Evolutionary conservation across 352 stramenopile genomes (phyloP).

Genomic region (Phytophthora multivora): DNA sequence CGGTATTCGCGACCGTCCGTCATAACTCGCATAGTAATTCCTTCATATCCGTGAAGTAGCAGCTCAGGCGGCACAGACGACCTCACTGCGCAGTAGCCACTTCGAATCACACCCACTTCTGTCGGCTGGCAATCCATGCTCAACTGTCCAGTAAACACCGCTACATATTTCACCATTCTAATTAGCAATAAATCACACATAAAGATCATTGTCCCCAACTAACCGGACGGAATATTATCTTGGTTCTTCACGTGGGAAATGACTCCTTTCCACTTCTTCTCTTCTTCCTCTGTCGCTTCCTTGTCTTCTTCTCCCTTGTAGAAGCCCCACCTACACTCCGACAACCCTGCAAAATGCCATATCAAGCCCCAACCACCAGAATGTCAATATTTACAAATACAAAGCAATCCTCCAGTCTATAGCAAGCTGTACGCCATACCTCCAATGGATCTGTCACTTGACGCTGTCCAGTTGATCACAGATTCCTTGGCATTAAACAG

Average conservation of each 20-base stretch:
- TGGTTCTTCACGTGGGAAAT: conserved; percentile 56
- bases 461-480: conserved; percentile 66
- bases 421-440: conserved; percentile 32
- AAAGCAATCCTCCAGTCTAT: background rate
- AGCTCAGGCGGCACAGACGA: conserved; percentile 55
- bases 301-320: conserved; percentile 37
- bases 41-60: conserved; percentile 82
- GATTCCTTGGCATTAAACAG: conserved; percentile 64
- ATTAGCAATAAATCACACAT: conserved; percentile 3
- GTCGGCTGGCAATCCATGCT: conserved; percentile 81
- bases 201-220: background rate
- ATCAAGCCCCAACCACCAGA: conserved; percentile 2
- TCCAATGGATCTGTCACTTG: conserved; percentile 82
- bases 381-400: too few species aligned
- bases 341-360: conserved; percentile 45
- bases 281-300: conserved; percentile 13
- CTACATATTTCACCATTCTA: conserved; percentile 21
- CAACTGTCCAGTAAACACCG: conserved; percentile 73
- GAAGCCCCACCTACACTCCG: conserved; percentile 73
- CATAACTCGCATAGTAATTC: conserved; percentile 86
- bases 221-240: conserved; percentile 60
- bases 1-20: conserved; percentile 86
- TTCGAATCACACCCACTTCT: conserved; percentile 77
- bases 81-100: conserved; percentile 85
- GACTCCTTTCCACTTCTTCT: conserved; percentile 28